Evolutionary conservation across 2,329 filamentous ascomycete genomes (phyloP).

Genomic region (Davidsoniella neocaledoniae): DNA sequence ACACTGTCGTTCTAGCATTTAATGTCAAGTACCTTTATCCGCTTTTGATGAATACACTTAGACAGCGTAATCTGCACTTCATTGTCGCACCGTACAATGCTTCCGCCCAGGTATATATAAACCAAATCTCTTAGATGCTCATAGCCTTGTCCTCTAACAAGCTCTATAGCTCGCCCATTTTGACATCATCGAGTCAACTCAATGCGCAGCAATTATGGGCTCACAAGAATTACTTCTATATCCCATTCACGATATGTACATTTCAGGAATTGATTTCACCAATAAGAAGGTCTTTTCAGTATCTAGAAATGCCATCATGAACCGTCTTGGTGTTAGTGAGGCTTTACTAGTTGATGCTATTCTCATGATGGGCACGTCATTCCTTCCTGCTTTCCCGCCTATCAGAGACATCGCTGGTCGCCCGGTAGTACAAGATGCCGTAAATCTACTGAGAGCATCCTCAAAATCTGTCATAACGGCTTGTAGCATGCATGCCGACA

Average conservation of each 20-base stretch:
- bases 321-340: constrained; percentile 43
- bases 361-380: constrained; percentile 67
- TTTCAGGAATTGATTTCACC: constrained; percentile 50
- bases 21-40: constrained; percentile 57
- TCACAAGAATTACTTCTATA: constrained; percentile 75
- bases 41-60: constrained; percentile 58
- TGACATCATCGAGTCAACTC: constrained; percentile 46
- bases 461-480: constrained; percentile 54
- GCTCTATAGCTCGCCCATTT: constrained; percentile 55
- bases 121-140: constrained; percentile 5
- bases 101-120: constrained; percentile 54
- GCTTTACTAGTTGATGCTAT: constrained; percentile 69
- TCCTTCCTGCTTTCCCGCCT: constrained; percentile 63
- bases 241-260: constrained; percentile 62
- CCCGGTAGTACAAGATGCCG: constrained; percentile 54
- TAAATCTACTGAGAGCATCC: constrained; percentile 56
- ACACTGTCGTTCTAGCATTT: constrained; percentile 36
- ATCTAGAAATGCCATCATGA: constrained; percentile 53
- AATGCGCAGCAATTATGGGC: constrained; percentile 64
- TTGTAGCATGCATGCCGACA: constrained; percentile 65
- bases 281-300: constrained; percentile 43
- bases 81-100: constrained; percentile 77
- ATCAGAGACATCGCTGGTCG: constrained; percentile 44
- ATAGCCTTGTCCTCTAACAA: constrained; percentile 15
- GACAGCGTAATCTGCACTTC: constrained; percentile 53